Evolutionary conservation across 2,329 filamentous ascomycete species (phyloP).

Genomic region (Cladosporium sp.): DNA sequence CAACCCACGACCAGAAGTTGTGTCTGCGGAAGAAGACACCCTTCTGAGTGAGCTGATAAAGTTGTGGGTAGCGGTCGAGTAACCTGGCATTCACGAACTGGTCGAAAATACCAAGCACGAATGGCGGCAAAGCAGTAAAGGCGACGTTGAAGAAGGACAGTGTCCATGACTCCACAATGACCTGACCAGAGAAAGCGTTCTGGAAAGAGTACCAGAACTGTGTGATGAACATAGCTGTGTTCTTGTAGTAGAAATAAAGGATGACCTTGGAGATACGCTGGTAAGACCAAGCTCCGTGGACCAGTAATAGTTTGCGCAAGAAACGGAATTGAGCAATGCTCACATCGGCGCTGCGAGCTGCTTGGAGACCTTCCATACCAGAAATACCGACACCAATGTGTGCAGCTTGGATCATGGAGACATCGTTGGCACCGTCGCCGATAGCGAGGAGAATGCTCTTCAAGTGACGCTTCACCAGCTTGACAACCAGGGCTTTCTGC

Average conservation of each 20-base stretch:
- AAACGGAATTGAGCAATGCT: constrained; percentile 95
- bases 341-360: constrained; percentile 91
- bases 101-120: constrained; percentile 94
- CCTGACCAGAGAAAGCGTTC: constrained; percentile 95
- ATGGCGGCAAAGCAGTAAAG: constrained; percentile 89
- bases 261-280: constrained; percentile 97
- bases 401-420: constrained; percentile 99
- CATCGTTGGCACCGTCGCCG: constrained; percentile 96
- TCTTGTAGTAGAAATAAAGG: constrained; percentile 99
- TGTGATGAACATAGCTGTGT: constrained; percentile 97
- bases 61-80: constrained; percentile 91
- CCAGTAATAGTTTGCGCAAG: constrained; percentile 87
- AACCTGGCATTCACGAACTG: constrained; percentile 95
- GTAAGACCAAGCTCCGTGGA: constrained; percentile 97
- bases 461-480: constrained; percentile 92
- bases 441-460: constrained; percentile 92
- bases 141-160: constrained; percentile 99
- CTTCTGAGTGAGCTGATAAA: constrained; percentile 90
- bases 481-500: constrained; percentile 96
- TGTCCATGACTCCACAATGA: constrained; percentile 99
- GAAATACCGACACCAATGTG: constrained; percentile 98
- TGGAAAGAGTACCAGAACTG: constrained; percentile 99
- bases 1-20: constrained; percentile 90
- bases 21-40: constrained; percentile 92
- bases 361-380: constrained; percentile 93